phyloP scores from a whole-genome alignment of 371 early-diverging fungal genomes.

The Synchytrium microbalum region DNA sequence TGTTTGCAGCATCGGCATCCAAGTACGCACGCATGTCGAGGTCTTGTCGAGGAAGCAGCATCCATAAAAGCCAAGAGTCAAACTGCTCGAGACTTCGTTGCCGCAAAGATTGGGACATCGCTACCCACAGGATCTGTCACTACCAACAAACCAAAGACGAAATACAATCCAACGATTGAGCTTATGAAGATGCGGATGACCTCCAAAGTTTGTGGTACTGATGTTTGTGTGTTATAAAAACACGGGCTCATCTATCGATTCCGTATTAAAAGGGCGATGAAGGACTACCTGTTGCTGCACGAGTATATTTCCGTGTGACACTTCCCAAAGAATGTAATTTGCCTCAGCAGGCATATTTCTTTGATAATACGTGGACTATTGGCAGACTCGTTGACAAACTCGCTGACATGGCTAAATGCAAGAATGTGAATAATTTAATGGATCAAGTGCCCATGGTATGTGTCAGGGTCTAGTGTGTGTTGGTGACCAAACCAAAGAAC shows the following conservation, averaged over 20 bases:
- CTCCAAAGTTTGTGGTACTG: too few relatives aligned
- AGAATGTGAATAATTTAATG: not conserved
- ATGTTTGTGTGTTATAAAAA: not conserved
- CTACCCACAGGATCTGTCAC: not conserved
- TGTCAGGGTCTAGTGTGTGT: too few relatives aligned
- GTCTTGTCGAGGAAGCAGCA: not conserved
- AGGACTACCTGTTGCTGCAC: not conserved
- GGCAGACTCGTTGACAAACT: not conserved
- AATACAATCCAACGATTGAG: not conserved
- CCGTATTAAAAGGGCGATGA: not conserved
- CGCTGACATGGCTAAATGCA: not conserved
- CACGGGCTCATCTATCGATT: not conserved
- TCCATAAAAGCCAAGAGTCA: not conserved
- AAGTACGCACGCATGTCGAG: not conserved
- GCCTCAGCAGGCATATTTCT: not conserved
- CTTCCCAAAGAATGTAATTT: not conserved
- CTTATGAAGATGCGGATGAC: not conserved
- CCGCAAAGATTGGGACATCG: not conserved
- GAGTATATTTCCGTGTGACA: not conserved
- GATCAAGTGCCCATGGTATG: too few relatives aligned
- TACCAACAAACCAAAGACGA: not conserved
- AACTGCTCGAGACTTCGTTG: not conserved
- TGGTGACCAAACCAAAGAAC: too few relatives aligned
- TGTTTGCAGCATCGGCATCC: not conserved
- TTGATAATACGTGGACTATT: not conserved